phyloP scores from a whole-genome alignment of 2,329 filamentous ascomycete genomes.

The Xylariales sp. region DNA sequence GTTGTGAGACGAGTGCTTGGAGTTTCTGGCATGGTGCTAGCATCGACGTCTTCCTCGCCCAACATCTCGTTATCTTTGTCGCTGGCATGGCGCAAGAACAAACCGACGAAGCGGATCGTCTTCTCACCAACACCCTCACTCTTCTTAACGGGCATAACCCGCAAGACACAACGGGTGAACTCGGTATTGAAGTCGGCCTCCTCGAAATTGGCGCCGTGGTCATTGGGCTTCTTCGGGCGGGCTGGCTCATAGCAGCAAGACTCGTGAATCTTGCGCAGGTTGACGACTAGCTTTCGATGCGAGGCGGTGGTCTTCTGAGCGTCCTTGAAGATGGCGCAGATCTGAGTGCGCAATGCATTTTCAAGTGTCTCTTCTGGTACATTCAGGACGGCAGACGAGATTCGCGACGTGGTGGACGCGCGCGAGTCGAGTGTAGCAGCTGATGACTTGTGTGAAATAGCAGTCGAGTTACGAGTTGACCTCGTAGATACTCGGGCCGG shows the following conservation, averaged over 20 bases:
- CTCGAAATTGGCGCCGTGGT: constrained; percentile 68
- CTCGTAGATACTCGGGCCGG: constrained; percentile 44
- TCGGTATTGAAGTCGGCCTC: constrained; percentile 86
- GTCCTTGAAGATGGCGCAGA: constrained; percentile 70
- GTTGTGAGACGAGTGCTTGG: constrained; percentile 76
- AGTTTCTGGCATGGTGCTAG: constrained; percentile 71
- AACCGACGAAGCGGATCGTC: constrained; percentile 78
- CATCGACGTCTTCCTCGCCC: constrained; percentile 61
- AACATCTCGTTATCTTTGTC: constrained; percentile 68
- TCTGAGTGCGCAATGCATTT: constrained; percentile 66
- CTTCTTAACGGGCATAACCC: constrained; percentile 85
- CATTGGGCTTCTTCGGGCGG: constrained; percentile 48
- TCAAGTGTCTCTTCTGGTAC: constrained; percentile 69
- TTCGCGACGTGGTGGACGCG: constrained; percentile 42
- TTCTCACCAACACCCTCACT: constrained; percentile 84
- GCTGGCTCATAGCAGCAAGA: constrained; percentile 66
- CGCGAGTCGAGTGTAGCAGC: constrained; percentile 33
- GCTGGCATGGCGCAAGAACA: constrained; percentile 72
- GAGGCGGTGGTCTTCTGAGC: constrained; percentile 86
- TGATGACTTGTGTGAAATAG: constrained; percentile 36
- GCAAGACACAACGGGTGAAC: constrained; percentile 74
- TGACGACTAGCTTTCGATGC: constrained; percentile 84
- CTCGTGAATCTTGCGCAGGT: constrained; percentile 85
- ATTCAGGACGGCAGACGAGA: constrained; percentile 39
- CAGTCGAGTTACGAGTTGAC: constrained; percentile 38